Conservation (phyloP, 257 asterid species). For the Marsdenia floribunda region DNA sequence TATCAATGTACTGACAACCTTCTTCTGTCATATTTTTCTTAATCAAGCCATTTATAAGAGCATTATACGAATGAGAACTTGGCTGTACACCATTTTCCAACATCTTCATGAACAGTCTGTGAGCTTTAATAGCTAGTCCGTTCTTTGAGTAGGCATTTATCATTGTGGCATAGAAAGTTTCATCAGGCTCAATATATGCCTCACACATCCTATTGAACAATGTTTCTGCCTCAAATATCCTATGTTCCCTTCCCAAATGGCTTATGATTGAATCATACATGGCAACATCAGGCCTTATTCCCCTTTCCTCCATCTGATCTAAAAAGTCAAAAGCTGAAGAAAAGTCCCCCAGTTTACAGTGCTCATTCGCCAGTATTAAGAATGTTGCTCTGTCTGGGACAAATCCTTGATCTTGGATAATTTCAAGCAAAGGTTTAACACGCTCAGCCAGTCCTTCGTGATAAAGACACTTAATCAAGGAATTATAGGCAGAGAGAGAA, state of each 20-base stretch:
- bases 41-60: conserved; percentile 49
- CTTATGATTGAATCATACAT: conserved; percentile 42
- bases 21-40: conserved; percentile 51
- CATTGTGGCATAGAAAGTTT: conserved; percentile 44
- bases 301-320: conserved; percentile 39
- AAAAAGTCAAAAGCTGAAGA: conserved; percentile 39
- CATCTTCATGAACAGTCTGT: conserved; percentile 39
- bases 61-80: conserved; percentile 45
- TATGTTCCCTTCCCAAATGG: conserved; percentile 42
- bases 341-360: conserved; percentile 40
- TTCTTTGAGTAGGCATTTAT: conserved; percentile 51
- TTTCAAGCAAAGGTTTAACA: conserved; percentile 37
- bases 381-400: conserved; percentile 41
- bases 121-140: conserved; percentile 43
- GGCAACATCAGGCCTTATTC: conserved; percentile 41
- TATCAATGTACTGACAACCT: conserved; percentile 42
- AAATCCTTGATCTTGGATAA: conserved; percentile 44
- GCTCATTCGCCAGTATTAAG: conserved; percentile 34
- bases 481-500: conserved; percentile 45
- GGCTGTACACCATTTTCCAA: conserved; percentile 36
- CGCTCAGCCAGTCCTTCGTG: conserved; percentile 38
- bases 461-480: conserved; percentile 45
- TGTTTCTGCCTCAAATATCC: conserved; percentile 37
- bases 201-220: conserved; percentile 44
- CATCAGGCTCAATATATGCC: conserved; percentile 45